These are phyloP conservation scores for Halteria grandinella DNA, from an alignment of 73 alveolate species.

Conservation along the genomic window DNA sequence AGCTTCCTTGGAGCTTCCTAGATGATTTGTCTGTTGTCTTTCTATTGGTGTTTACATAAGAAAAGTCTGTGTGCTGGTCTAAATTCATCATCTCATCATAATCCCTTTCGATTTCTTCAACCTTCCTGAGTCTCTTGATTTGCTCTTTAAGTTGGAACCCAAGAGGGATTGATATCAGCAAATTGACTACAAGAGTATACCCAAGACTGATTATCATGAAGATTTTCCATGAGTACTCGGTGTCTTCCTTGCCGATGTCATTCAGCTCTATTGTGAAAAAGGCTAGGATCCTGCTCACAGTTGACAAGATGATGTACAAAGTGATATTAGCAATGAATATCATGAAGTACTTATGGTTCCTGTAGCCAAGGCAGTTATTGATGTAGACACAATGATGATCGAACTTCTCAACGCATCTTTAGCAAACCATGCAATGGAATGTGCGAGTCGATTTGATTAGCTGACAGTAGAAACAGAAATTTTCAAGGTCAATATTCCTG, in stretches of 20 bases:
- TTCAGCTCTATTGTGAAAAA: neutral
- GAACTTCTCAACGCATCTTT: constrained; percentile 55
- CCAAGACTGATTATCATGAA: neutral
- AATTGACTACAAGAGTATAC: neutral
- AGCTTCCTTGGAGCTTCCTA: neutral
- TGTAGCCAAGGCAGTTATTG: constrained; percentile 73
- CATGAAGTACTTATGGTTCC: constrained; percentile 88
- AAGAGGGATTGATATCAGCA: constrained; percentile 7
- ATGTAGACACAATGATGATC: constrained; percentile 77
- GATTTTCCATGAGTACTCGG: neutral
- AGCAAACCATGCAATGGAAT: constrained; percentile 62
- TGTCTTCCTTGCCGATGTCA: neutral
- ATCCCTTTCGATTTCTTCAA: neutral
- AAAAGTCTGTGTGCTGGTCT: too few relatives aligned
- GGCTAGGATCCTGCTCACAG: neutral
- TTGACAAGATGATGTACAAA: constrained; percentile 11
- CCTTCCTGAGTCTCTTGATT: neutral
- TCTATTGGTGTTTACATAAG: too few relatives aligned
- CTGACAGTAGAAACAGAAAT: constrained; percentile 69
- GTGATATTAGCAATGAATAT: constrained; percentile 49
- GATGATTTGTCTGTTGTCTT: neutral
- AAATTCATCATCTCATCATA: neutral
- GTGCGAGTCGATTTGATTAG: constrained; percentile 32
- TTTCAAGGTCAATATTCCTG: constrained; percentile 12
- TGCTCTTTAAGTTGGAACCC: constrained; percentile 4